Evolutionary conservation across 768 basidiomycete species (phyloP).

Genomic region (Stropharia rugosoannulata): DNA sequence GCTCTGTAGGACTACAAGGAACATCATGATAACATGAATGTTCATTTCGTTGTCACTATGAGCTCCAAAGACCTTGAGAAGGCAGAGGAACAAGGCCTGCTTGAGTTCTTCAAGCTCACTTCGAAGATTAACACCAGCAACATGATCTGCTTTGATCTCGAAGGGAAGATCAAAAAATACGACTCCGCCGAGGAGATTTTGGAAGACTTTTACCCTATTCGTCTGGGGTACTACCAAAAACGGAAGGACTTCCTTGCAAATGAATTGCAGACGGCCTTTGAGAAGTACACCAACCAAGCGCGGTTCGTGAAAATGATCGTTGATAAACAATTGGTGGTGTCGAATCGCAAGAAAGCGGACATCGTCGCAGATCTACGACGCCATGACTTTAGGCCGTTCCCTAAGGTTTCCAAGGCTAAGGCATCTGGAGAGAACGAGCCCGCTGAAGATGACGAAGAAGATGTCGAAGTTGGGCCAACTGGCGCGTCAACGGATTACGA

Average conservation of each 20-base stretch:
- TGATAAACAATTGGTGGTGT: constrained; percentile 74
- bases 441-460: constrained; percentile 49
- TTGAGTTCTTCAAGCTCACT: constrained; percentile 90
- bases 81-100: constrained; percentile 85
- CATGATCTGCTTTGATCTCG: constrained; percentile 98
- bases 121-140: constrained; percentile 86
- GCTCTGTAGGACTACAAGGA: constrained; percentile 88
- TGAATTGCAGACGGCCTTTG: constrained; percentile 77
- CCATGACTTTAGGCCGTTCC: constrained; percentile 88
- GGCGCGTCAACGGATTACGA: constrained; percentile 69
- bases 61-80: constrained; percentile 76
- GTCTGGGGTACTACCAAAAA: constrained; percentile 91
- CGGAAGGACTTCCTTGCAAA: constrained; percentile 92
- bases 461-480: constrained; percentile 41
- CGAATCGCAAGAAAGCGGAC: constrained; percentile 85
- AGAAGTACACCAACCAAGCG: constrained; percentile 90
- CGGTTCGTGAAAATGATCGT: constrained; percentile 98
- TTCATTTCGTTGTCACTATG: constrained; percentile 88
- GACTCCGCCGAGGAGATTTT: constrained; percentile 86
- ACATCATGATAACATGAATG: constrained; percentile 88
- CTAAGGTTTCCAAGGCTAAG: constrained; percentile 71
- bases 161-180: constrained; percentile 95
- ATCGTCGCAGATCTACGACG: constrained; percentile 83
- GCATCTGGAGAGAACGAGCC: constrained; percentile 62
- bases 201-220: constrained; percentile 87